phyloP scores from a whole-genome alignment of 164 flowering plant species.

The Tinospora cordifolia region DNA sequence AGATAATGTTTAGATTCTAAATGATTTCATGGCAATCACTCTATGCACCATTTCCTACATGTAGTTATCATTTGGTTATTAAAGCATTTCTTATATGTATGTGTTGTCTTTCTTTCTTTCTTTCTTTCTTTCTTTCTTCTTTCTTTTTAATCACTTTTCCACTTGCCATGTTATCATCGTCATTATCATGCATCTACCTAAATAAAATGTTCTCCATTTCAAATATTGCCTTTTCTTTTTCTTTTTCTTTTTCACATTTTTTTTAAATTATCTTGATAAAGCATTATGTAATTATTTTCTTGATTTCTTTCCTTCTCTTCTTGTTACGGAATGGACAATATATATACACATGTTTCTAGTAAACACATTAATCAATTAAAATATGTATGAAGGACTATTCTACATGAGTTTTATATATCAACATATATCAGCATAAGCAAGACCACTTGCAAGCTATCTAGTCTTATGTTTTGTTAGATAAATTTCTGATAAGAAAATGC shows the following conservation, averaged over 20 bases:
- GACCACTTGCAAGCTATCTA: no score
- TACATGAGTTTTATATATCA: no score
- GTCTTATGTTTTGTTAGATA: no score
- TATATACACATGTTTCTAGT: no score
- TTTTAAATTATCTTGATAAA: no score
- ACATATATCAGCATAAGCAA: no score
- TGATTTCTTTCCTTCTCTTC: background rate
- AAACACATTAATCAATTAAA: no score
- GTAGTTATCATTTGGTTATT: background rate
- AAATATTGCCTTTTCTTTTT: background rate
- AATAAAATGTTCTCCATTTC: background rate
- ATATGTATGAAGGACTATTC: no score
- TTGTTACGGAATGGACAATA: background rate
- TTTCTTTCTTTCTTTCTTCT: no score
- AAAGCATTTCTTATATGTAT: background rate
- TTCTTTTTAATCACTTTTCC: background rate
- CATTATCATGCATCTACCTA: constrained; percentile 3
- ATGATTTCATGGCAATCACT: constrained; percentile 14
- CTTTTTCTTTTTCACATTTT: no score
- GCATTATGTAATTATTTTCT: no score
- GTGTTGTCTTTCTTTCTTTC: background rate
- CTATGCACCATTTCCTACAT: background rate
- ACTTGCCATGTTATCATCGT: background rate
- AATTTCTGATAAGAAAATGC: no score
- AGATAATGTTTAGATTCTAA: constrained; percentile 17